These are phyloP conservation scores for Hirschfeldia incana DNA, from an alignment of 345 rosid genomes.

Conservation along the genomic window DNA sequence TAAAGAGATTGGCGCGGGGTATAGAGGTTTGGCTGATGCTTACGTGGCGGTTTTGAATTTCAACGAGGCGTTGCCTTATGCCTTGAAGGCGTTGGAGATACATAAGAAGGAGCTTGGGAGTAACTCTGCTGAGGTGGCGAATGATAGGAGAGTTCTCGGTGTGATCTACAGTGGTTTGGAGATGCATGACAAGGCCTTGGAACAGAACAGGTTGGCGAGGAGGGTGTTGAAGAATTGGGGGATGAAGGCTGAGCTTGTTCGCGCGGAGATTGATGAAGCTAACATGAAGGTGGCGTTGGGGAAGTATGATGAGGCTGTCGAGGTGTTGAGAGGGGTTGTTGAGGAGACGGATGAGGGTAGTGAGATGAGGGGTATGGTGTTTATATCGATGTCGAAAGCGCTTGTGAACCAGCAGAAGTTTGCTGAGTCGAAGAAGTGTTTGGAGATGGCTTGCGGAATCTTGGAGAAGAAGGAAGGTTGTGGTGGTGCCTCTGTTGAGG, in stretches of 20 bases:
- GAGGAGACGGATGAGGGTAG: slow-evolving; percentile 76
- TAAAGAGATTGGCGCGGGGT: slow-evolving; percentile 71
- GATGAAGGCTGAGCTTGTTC: slow-evolving; percentile 63
- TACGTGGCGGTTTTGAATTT: slow-evolving; percentile 84
- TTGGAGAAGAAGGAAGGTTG: slow-evolving; percentile 68
- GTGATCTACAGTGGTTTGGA: slow-evolving; percentile 86
- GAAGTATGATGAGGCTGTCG: slow-evolving; percentile 67
- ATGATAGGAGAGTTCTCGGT: slow-evolving; percentile 82
- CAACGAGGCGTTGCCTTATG: slow-evolving; percentile 75
- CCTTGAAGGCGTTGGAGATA: slow-evolving; percentile 71
- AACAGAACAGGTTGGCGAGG: slow-evolving; percentile 76
- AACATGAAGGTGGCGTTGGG: slow-evolving; percentile 91
- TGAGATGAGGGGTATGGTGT: slow-evolving; percentile 68
- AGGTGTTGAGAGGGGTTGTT: slow-evolving; percentile 60
- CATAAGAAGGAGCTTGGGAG: slow-evolving; percentile 66
- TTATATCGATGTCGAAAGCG: slow-evolving; percentile 88
- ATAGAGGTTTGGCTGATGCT: slow-evolving; percentile 78
- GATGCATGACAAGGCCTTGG: slow-evolving; percentile 81
- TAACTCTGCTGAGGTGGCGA: slow-evolving; percentile 86
- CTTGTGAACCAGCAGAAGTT: slow-evolving; percentile 62
- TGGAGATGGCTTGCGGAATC: slow-evolving; percentile 77
- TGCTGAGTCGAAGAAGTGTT: slow-evolving; percentile 69
- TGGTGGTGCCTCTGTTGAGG: slow-evolving; percentile 69
- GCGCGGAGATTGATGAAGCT: slow-evolving; percentile 82
- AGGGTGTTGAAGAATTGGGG: slow-evolving; percentile 85